A percentile compares a stretch with the other conserved stretches of the same genome.
phyloP scores from a whole-genome alignment of 2,329 filamentous ascomycete genomes.

The Tolypocladium tundrense region DNA sequence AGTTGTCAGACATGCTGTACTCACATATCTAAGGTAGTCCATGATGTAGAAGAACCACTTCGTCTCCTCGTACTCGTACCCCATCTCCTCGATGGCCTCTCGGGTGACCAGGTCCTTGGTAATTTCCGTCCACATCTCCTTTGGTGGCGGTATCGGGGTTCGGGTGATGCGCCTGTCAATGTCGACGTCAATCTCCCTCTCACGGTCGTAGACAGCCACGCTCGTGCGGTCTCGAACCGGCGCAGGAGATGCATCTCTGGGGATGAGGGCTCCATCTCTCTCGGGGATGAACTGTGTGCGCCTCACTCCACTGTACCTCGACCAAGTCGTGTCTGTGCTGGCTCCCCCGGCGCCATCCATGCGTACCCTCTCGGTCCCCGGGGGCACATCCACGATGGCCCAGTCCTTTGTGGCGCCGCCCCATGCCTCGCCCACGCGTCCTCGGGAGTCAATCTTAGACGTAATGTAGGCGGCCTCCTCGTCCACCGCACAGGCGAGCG shows the following conservation, averaged over 20 bases:
- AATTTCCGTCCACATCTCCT: conserved; percentile 90
- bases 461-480: conserved; percentile 57
- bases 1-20: conserved; percentile 23
- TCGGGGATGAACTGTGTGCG: conserved; percentile 65
- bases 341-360: conserved; percentile 72
- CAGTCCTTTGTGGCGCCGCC: conserved; percentile 67
- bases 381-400: conserved; percentile 75
- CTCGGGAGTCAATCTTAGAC: conserved; percentile 45
- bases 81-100: conserved; percentile 75
- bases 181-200: conserved; percentile 40
- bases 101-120: conserved; percentile 83
- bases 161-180: conserved; percentile 39
- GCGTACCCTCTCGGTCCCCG: conserved; percentile 70
- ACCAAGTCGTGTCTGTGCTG: conserved; percentile 68
- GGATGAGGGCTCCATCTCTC: conserved; percentile 36
- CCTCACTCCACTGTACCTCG: conserved; percentile 68
- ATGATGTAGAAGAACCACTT: conserved; percentile 87
- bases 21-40: conserved; percentile 77
- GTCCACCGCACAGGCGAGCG: conserved; percentile 29
- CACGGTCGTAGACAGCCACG: conserved; percentile 35
- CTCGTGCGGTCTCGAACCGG: conserved; percentile 28
- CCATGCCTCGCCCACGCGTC: conserved; percentile 61
- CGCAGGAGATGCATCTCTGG: conserved; percentile 16
- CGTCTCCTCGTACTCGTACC: conserved; percentile 87
- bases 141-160: conserved; percentile 29